Evolutionary conservation across 306 rosid species (phyloP), one percentile per base, ranked within the genome.

Genomic region (Rubus idaeus): DNA sequence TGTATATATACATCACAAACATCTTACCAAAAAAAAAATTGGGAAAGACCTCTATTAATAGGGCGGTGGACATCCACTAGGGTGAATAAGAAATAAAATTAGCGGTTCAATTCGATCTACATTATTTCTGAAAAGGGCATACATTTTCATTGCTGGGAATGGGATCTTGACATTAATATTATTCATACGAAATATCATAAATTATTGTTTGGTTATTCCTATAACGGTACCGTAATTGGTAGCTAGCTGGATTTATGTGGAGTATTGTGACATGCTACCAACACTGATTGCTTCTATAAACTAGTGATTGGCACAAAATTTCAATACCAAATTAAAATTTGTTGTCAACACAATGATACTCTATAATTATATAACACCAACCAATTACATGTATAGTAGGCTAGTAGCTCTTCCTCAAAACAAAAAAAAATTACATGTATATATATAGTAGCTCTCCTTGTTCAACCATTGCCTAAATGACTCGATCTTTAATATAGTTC

Each of bases 261-360:
- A 46, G 67, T n/a, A 44, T 63, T 63, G 78, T 53, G 73, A 79
- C 82, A 35, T 44, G 52, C 63, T 68, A 74, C 75, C 79, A 44
- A 74, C 63, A 30, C 35, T 2, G 35, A 62, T 60, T 12, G 11
- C 39, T 74, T 79, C 30, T 23, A 23, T 23, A 16, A 30, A 17
- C 46, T 60, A 21, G 13, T 58, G 64, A 58, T 58, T 23, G 37
- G 63, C 21, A 57, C 62, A 56, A 55, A 55, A 8, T 12, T 55
- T 6, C 6, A 8, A n/a, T 55, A n/a, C 23, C 61, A 16, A n/a
- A 56, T 20, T 20, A 20, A n/a, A 56, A 56, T 8, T 3, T 9
- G 62, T 2, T 56, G 30, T 20, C 62, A n/a, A 9, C 30, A 8
- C 62, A 2, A 12, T 8, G 62, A 8, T 8, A 10, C 7, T 56